phyloP scores from a whole-genome alignment of 2,329 filamentous ascomycete species.

The Penicillium sp. region DNA sequence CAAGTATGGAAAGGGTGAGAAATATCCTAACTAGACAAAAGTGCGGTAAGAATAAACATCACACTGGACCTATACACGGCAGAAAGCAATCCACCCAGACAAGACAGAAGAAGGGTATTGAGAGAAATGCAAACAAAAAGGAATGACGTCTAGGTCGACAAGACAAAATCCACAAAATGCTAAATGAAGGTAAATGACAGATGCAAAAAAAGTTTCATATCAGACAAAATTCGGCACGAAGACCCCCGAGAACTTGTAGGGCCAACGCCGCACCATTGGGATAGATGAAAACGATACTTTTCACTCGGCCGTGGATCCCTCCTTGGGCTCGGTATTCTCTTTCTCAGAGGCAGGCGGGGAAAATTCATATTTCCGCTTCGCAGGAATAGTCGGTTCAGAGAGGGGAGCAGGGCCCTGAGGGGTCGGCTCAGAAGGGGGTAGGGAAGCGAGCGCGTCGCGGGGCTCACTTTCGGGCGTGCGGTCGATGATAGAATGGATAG shows the following conservation, averaged over 20 bases:
- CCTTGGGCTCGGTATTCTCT: slow-evolving; percentile 31
- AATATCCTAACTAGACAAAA: slow-evolving; percentile 9
- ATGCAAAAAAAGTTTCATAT: slow-evolving; percentile 16
- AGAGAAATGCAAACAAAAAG: slow-evolving; percentile 10
- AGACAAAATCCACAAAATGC: slow-evolving; percentile 8
- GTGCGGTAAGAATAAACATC: not conserved
- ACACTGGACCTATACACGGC: not conserved
- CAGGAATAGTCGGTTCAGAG: slow-evolving; percentile 21
- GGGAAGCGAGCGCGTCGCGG: slow-evolving; percentile 27
- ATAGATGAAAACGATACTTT: not conserved
- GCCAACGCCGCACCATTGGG: not conserved
- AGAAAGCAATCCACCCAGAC: slow-evolving; percentile 11
- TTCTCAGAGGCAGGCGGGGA: slow-evolving; percentile 23
- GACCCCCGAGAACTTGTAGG: not conserved
- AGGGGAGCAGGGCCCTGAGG: slow-evolving; percentile 20
- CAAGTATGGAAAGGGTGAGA: slow-evolving; percentile 16
- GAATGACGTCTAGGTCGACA: not conserved
- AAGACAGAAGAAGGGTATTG: slow-evolving; percentile 22
- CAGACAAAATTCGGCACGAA: not conserved
- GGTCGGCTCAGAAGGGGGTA: slow-evolving; percentile 27
- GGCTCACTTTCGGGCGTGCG: slow-evolving; percentile 32
- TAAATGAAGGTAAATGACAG: slow-evolving; percentile 12
- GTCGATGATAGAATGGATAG: slow-evolving; percentile 47
- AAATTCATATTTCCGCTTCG: slow-evolving; percentile 29
- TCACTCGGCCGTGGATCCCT: slow-evolving; percentile 24